phyloP scores from a whole-genome alignment of 257 asterid genomes.

The Fraxinus americana region DNA sequence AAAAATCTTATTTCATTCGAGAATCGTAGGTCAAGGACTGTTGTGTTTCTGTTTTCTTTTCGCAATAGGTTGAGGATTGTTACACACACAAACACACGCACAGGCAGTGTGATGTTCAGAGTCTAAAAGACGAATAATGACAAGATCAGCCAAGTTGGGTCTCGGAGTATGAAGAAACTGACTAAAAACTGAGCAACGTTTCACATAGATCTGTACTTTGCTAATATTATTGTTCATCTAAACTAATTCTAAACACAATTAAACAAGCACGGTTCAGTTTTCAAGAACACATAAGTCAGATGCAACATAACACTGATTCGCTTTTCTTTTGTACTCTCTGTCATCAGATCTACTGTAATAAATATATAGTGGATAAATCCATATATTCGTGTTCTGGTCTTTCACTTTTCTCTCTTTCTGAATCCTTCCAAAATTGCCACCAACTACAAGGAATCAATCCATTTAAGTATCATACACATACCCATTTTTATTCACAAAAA shows the following conservation, averaged over 20 bases:
- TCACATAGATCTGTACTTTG: conserved; percentile 46
- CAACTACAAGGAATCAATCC: conserved; percentile 80
- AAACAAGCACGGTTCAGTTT: conserved; percentile 36
- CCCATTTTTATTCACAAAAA: conserved; percentile 44
- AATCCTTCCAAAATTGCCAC: conserved; percentile 90
- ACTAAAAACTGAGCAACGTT: conserved; percentile 37
- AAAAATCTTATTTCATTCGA: neutral
- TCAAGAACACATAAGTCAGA: conserved; percentile 52
- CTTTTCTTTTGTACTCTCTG: conserved; percentile 52
- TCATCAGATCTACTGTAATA: conserved; percentile 28
- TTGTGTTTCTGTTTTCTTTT: neutral
- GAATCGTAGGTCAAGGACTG: neutral
- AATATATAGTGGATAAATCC: conserved; percentile 39
- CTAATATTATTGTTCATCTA: conserved; percentile 43
- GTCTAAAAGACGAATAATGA: neutral
- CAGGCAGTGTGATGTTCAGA: neutral
- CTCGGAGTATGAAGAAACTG: conserved; percentile 21
- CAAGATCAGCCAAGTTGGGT: neutral
- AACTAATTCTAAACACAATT: conserved; percentile 25
- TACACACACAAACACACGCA: neutral
- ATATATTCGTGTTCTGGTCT: conserved; percentile 55
- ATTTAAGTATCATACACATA: conserved; percentile 49
- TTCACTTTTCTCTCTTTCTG: conserved; percentile 48
- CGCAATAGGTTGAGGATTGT: neutral
- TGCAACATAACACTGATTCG: conserved; percentile 78